A percentile compares a stretch with the other conserved stretches of the same genome.
Conservation (phyloP, 75 land plant species). For the Cryptomeria japonica region DNA sequence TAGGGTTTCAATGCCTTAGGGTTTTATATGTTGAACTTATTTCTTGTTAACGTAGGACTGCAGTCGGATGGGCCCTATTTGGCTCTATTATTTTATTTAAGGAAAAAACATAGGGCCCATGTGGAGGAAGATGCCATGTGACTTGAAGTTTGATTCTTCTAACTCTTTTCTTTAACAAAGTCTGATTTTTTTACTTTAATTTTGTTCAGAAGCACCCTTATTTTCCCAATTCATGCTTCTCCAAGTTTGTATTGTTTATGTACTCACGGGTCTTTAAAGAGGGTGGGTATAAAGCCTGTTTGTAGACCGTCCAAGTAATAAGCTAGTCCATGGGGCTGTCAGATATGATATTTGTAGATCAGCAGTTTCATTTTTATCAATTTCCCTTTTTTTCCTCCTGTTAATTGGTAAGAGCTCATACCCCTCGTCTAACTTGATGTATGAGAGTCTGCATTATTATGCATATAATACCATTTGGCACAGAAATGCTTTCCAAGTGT, state of each 20-base stretch:
- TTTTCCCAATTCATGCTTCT: neutral
- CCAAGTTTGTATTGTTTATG: neutral
- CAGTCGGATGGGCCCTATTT: neutral
- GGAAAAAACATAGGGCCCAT: neutral
- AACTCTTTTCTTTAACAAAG: neutral
- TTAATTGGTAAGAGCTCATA: neutral
- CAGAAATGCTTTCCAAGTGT: neutral
- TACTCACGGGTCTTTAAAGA: neutral
- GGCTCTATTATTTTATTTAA: neutral
- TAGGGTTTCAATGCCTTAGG: neutral
- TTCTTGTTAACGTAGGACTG: neutral
- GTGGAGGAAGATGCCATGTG: slow-evolving; percentile 1
- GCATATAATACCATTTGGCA: neutral
- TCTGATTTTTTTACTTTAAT: neutral
- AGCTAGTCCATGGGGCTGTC: neutral
- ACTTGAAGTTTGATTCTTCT: neutral
- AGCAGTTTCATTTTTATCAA: neutral
- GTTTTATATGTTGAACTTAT: neutral
- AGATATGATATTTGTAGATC: neutral
- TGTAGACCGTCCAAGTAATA: neutral
- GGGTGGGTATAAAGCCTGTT: neutral
- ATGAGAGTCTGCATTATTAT: neutral
- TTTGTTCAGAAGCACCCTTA: neutral
- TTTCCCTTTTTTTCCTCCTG: neutral
- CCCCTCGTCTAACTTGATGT: neutral